Evolutionary conservation across 371 early-diverging fungal genomes (phyloP).

Genomic region (Actinomortierella ambigua): DNA sequence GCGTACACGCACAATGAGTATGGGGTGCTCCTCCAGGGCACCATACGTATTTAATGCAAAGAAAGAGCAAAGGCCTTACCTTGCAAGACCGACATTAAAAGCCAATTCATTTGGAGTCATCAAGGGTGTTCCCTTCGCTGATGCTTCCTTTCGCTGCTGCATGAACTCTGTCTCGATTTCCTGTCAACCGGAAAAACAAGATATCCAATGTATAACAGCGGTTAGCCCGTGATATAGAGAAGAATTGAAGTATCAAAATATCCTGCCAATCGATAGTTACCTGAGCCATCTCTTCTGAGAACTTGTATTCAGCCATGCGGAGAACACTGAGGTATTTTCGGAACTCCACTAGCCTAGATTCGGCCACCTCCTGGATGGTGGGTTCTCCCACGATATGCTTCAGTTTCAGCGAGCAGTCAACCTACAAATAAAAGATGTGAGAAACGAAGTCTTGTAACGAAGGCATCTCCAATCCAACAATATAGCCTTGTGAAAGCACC

Average conservation of each 20-base stretch:
- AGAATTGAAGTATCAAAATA: neutral
- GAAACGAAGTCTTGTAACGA: no score
- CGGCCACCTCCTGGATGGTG: slow-evolving; percentile 13
- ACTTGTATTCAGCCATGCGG: slow-evolving; percentile 51
- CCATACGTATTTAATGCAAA: no score
- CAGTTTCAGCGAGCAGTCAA: slow-evolving; percentile 56
- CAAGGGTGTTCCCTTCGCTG: slow-evolving; percentile 36
- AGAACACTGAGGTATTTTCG: slow-evolving; percentile 56
- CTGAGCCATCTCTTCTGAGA: slow-evolving; percentile 60
- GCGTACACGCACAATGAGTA: no score
- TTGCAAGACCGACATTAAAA: slow-evolving; percentile 36
- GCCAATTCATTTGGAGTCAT: slow-evolving; percentile 39
- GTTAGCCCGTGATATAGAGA: neutral
- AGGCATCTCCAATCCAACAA: no score
- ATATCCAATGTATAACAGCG: neutral
- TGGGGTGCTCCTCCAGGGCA: no score
- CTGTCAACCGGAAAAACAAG: slow-evolving; percentile 35
- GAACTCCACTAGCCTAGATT: slow-evolving; percentile 49
- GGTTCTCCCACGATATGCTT: slow-evolving; percentile 20
- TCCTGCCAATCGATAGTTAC: slow-evolving; percentile 20
- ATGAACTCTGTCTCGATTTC: slow-evolving; percentile 63
- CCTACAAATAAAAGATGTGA: slow-evolving; percentile 6
- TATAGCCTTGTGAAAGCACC: no score
- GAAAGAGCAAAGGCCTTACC: slow-evolving; percentile 10
- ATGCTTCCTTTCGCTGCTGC: slow-evolving; percentile 55